These are phyloP conservation scores for Nitzschia sp. DNA, from an alignment of 108 stramenopile genomes.

Conservation along the genomic window DNA sequence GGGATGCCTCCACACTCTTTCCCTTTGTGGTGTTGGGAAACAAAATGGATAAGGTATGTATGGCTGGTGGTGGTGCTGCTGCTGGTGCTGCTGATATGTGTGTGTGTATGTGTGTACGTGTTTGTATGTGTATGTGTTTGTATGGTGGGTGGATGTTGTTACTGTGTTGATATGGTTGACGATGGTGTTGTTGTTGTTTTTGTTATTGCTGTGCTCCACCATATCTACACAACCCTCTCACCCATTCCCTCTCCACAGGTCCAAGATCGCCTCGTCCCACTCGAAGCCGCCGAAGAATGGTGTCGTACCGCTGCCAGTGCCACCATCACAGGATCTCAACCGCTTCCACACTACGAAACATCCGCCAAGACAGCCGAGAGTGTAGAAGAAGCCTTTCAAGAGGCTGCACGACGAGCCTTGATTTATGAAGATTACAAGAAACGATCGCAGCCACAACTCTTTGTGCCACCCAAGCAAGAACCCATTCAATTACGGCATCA, in stretches of 20 bases:
- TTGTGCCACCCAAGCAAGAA: conserved; percentile 44
- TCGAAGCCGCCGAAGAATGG: conserved; percentile 80
- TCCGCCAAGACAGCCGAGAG: conserved; percentile 93
- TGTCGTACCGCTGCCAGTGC: conserved; percentile 62
- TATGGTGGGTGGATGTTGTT: too few species aligned
- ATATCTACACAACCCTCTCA: too few species aligned
- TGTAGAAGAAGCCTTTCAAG: conserved; percentile 92
- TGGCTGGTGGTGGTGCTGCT: background rate
- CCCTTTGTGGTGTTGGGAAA: conserved; percentile 97
- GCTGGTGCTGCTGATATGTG: background rate
- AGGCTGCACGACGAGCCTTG: conserved; percentile 60
- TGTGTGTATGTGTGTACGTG: background rate
- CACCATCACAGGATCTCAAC: conserved; percentile 53
- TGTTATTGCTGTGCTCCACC: too few species aligned
- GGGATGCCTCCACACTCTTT: conserved; percentile 60
- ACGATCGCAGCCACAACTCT: conserved; percentile 54
- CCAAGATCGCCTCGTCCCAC: conserved; percentile 70
- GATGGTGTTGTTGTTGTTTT: too few species aligned
- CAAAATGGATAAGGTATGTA: conserved; percentile 87
- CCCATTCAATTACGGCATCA: conserved; percentile 34
- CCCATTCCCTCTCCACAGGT: conserved; percentile 32
- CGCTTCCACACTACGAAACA: conserved; percentile 92
- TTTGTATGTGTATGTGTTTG: too few species aligned
- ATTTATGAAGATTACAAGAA: conserved; percentile 52
- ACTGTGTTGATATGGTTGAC: too few species aligned